Evolutionary conservation across 352 stramenopile genomes (phyloP).

Genomic region (Elongisporangium anandrum): DNA sequence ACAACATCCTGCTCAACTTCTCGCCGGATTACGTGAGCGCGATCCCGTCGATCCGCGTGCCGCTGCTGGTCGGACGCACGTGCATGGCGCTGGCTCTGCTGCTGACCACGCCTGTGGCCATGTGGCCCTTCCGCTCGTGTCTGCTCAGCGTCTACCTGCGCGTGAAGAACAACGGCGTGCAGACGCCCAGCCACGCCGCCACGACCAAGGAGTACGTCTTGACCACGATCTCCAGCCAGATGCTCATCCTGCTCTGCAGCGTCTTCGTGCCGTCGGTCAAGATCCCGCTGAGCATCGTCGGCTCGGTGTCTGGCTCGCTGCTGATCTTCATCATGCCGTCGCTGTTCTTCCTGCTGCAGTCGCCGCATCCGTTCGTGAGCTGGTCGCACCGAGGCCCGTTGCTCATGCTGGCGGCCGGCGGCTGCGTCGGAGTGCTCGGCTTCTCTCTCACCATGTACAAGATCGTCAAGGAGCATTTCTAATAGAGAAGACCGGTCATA

Average conservation of each 20-base stretch:
- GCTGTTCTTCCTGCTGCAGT: conserved; percentile 72
- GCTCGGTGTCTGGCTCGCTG: conserved; percentile 67
- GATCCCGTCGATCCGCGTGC: conserved; percentile 34
- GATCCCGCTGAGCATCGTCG: conserved; percentile 71
- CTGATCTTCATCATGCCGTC: conserved; percentile 82
- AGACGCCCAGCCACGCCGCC: conserved; percentile 58
- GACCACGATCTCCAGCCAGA: conserved; percentile 45
- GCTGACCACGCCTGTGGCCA: conserved; percentile 74
- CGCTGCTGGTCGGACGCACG: conserved; percentile 49
- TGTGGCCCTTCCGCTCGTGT: conserved; percentile 81
- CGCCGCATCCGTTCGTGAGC: too few species aligned
- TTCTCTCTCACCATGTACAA: conserved; percentile 40
- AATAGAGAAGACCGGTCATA: too few species aligned
- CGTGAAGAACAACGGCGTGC: conserved; percentile 50
- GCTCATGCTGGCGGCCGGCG: too few species aligned
- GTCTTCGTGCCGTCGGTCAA: conserved; percentile 76
- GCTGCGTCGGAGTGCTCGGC: conserved; percentile 30
- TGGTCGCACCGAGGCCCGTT: too few species aligned
- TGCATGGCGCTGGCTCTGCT: conserved; percentile 66
- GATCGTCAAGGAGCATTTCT: conserved; percentile 31
- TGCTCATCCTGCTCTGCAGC: conserved; percentile 63
- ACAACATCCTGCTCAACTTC: conserved; percentile 86
- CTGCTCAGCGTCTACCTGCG: too few species aligned
- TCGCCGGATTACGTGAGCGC: conserved; percentile 44
- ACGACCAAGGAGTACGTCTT: conserved; percentile 34